phyloP scores from a whole-genome alignment of 2,329 filamentous ascomycete genomes.

The Botrytis paeoniae region DNA sequence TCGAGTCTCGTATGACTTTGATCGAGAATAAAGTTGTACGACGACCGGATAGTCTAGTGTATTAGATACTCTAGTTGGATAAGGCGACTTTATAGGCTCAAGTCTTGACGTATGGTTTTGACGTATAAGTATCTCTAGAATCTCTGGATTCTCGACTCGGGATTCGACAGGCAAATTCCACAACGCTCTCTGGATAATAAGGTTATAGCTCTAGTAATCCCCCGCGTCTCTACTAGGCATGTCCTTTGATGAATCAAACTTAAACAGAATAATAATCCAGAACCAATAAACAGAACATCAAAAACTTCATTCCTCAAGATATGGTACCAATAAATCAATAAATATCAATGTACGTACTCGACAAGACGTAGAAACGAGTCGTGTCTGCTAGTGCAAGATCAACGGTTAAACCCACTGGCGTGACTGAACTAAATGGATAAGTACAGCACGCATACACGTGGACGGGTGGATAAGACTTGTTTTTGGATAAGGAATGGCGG shows the following conservation, averaged over 20 bases:
- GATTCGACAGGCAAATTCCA: not conserved
- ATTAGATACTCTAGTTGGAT: too few relatives aligned
- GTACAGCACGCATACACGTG: conserved; percentile 7
- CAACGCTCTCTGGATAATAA: not conserved
- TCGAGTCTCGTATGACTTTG: not conserved
- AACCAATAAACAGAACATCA: not conserved
- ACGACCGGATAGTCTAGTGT: not conserved
- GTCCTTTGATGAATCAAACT: not conserved
- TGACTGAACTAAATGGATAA: not conserved
- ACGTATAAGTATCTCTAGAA: not conserved
- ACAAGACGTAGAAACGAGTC: not conserved
- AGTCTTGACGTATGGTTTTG: not conserved
- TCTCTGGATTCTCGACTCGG: not conserved
- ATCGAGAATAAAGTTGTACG: not conserved
- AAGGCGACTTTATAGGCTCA: not conserved
- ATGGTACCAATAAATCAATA: not conserved
- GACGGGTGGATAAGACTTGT: conserved; percentile 10
- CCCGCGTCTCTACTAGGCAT: not conserved
- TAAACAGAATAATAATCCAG: not conserved
- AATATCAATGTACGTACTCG: not conserved
- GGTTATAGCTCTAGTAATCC: not conserved
- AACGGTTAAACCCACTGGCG: not conserved
- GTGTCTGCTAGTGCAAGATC: not conserved
- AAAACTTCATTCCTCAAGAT: not conserved
- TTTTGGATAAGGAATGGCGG: not conserved